phyloP scores from a whole-genome alignment of 371 early-diverging fungal species.

The Mortierella sp. region DNA sequence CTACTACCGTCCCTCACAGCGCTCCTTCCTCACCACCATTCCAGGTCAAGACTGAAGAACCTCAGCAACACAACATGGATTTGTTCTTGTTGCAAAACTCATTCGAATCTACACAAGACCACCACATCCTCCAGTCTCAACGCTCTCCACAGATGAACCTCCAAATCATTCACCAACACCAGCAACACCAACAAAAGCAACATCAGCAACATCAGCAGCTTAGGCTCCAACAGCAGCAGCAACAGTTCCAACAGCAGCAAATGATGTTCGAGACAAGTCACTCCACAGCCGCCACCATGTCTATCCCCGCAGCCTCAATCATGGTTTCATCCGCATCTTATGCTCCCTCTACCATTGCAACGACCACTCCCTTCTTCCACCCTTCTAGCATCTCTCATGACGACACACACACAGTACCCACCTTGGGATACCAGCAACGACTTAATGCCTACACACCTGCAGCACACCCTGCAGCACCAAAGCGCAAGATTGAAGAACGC shows the following conservation, averaged over 20 bases:
- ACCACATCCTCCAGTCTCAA: constrained; percentile 29
- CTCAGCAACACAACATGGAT: constrained; percentile 24
- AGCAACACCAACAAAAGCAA: constrained; percentile 40
- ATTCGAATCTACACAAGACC: constrained; percentile 24
- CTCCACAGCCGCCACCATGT: constrained; percentile 24
- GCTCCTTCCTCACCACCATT: constrained; percentile 47
- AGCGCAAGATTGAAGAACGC: constrained; percentile 41
- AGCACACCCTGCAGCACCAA: constrained; percentile 50
- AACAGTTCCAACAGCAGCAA: constrained; percentile 31
- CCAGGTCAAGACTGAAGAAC: constrained; percentile 47
- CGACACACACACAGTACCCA: constrained; percentile 2
- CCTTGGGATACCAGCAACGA: background rate
- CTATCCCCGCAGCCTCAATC: constrained; percentile 28
- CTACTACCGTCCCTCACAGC: constrained; percentile 25
- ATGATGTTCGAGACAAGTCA: constrained; percentile 34
- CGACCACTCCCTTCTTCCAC: constrained; percentile 32
- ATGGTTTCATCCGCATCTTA: constrained; percentile 23
- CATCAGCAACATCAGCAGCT: constrained; percentile 40
- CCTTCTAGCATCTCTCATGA: constrained; percentile 12
- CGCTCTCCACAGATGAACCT: constrained; percentile 25
- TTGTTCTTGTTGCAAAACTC: constrained; percentile 28
- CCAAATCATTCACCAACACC: constrained; percentile 31
- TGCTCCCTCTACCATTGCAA: constrained; percentile 19
- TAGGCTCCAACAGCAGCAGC: constrained; percentile 35
- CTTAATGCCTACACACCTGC: constrained; percentile 24